Percentiles rank a stretch among this genome's conserved stretches.
These are phyloP conservation scores for Arthromyces matolae DNA, from an alignment of 768 basidiomycete species.

Conservation along the genomic window DNA sequence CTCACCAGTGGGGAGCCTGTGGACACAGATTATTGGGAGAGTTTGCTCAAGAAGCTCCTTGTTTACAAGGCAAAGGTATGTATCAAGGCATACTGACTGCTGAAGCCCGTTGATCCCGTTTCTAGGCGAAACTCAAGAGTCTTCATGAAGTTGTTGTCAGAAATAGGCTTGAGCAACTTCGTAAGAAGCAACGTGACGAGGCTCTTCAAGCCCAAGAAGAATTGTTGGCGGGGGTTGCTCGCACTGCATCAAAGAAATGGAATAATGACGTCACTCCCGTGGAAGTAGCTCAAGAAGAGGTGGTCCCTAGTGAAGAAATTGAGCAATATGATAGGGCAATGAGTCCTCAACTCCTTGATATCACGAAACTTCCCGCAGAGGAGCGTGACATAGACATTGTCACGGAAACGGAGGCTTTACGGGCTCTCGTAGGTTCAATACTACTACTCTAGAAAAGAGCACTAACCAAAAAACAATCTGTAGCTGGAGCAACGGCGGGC, in stretches of 20 bases:
- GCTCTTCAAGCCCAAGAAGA: conserved; percentile 93
- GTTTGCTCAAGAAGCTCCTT: conserved; percentile 81
- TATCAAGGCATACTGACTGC: neutral
- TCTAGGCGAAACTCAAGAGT: conserved; percentile 82
- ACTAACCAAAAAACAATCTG: conserved; percentile 5
- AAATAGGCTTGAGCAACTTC: conserved; percentile 92
- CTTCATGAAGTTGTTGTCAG: conserved; percentile 96
- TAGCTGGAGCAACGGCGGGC: conserved; percentile 77
- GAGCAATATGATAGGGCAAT: conserved; percentile 83
- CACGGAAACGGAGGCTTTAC: conserved; percentile 60
- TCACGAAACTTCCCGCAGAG: conserved; percentile 64
- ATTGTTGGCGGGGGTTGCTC: conserved; percentile 72
- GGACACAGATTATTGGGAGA: conserved; percentile 98
- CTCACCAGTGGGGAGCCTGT: conserved; percentile 89
- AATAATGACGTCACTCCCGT: conserved; percentile 34
- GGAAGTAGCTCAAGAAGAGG: conserved; percentile 30
- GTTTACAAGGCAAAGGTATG: conserved; percentile 97
- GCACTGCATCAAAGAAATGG: conserved; percentile 42
- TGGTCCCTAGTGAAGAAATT: conserved; percentile 51
- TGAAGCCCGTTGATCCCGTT: conserved; percentile 6
- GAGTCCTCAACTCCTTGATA: conserved; percentile 78
- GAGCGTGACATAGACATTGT: conserved; percentile 81
- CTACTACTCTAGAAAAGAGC: neutral
- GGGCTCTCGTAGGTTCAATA: conserved; percentile 53
- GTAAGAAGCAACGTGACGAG: conserved; percentile 94